Base-by-base conservation (phyloP, 768 basidiomycete genomes). In the Auricularia auricula-judae region DNA sequence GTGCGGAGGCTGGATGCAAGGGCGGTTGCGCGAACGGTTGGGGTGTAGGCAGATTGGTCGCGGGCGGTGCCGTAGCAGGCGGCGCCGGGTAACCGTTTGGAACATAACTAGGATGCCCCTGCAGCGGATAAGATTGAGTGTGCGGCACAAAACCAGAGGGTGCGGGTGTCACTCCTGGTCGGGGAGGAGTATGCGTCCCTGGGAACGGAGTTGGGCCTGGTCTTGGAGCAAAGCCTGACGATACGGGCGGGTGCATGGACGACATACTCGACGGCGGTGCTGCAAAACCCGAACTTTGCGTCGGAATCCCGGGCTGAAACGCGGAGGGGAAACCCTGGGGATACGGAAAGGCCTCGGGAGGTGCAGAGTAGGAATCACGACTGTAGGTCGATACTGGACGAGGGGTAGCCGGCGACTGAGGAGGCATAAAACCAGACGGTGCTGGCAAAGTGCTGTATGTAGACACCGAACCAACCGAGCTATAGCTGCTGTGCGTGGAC, bases 361-460 rank as follows among this genome's bases (percentile, higher is more conserved):
- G 62, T 10, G 65, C 33, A 7, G 33, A 42, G 16, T 36, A 63
- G 39, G 56, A 39, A 11, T 62, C 51, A 53, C 56, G 62, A 12
- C 54, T 34, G 29, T 68, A 65, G 14, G 65, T 61, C 56, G 67
- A 65, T 62, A 29, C 29, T 29, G 68, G 54, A 63, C 12, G 64
- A 18, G 35, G 64, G 29, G 53, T 36, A 47, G 35, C 66, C 35
- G 36, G 53, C 33, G 60, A 51, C 33, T 53, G 42, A 65, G 23
- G 64, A 21, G 36, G 42, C 35, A 33, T 35, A n/a, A 63, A 36
- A 21, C 65, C 64, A 42, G 64, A 61, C 29, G 66, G 39, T 21
- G 63, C 61, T 44, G 66, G 62, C 36, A 42, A 14, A 8, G 39
- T 42, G 39, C 39, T 42, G 39, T 42, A 42, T 14, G 39, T 42